Base-by-base conservation (phyloP, 2,329 filamentous ascomycete genomes). In the Pochonia chlamydosporia region DNA sequence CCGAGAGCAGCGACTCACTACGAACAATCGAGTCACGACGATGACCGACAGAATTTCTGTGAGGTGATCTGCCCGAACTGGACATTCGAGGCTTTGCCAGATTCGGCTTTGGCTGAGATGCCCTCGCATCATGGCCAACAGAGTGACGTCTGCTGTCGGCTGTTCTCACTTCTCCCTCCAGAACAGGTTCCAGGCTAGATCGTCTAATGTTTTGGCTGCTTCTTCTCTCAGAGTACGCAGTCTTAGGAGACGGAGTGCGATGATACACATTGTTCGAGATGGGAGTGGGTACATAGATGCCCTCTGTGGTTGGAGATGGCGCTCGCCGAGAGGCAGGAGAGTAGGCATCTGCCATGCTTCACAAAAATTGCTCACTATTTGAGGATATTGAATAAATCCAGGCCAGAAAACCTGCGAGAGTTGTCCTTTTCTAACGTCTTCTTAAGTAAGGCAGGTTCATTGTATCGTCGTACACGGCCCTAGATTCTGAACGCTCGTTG, bases 401-500 rank as follows among this genome's bases (percentile, higher is more conserved):
- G n/a, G n/a, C n/a, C n/a, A n/a, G n/a, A n/a, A n/a, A n/a, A 35
- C 10, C 14, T 6, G 5, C 16, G n/a, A 16, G 5, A 16, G 20
- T 35, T 14, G 13, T 5, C 11, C 13, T 5, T 33, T 14, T 16
- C 30, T 14, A n/a, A 11, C 16, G 5, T 3, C 14, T 33, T 3
- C 30, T 33, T n/a, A n/a, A 33, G 14, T 3, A 14, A n/a, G 13
- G 14, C 30, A 6, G 13, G 30, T 33, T 74, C 28, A 82, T 69
- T 1, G 79, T 77, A 52, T 81, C 75, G 48, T n/a, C n/a, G 73
- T 70, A 6, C 67, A 67, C 11, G 81, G 62, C n/a, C 70, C 30
- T 14, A n/a, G n/a, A n/a, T n/a, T n/a, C n/a, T n/a, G n/a, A n/a
- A n/a, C n/a, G n/a, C n/a, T n/a, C n/a, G 33, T 36, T 18, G n/a